phyloP scores from a whole-genome alignment of 768 basidiomycete genomes.

The Cystobasidium ongulense region DNA sequence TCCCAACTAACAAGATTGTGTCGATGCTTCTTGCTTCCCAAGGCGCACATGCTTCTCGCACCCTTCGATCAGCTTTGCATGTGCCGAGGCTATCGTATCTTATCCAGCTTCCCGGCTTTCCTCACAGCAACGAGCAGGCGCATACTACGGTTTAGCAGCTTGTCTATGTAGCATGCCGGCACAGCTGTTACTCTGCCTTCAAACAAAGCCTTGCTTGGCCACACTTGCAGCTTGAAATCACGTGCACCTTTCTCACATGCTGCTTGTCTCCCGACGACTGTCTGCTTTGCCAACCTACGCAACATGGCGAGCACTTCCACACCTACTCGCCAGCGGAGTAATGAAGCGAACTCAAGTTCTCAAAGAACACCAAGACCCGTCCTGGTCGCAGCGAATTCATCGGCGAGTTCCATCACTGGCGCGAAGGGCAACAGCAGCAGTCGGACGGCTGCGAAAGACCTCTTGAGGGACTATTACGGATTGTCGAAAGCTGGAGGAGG shows the following conservation, averaged over 20 bases:
- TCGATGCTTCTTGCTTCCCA: too few relatives aligned
- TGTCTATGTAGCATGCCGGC: too few relatives aligned
- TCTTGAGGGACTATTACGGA: constrained; percentile 23
- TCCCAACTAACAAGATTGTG: too few relatives aligned
- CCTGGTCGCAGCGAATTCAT: not conserved
- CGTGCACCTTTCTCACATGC: not conserved
- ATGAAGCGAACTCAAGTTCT: not conserved
- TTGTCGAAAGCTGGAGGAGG: not conserved
- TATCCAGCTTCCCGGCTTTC: too few relatives aligned
- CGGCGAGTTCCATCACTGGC: constrained; percentile 11
- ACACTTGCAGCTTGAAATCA: not conserved
- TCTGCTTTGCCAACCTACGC: not conserved
- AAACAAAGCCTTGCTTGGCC: too few relatives aligned
- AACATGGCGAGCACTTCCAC: not conserved
- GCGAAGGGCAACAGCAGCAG: constrained; percentile 3
- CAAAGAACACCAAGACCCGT: not conserved
- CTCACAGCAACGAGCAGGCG: too few relatives aligned
- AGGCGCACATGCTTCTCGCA: too few relatives aligned
- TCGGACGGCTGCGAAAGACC: constrained; percentile 3
- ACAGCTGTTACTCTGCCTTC: too few relatives aligned
- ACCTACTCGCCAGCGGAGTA: not conserved
- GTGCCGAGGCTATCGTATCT: too few relatives aligned
- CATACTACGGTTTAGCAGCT: too few relatives aligned
- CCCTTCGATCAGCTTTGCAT: too few relatives aligned
- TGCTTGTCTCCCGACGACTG: not conserved